Conservation (phyloP, 2,329 filamentous ascomycete genomes). For the Pleoardoris graminearum region DNA sequence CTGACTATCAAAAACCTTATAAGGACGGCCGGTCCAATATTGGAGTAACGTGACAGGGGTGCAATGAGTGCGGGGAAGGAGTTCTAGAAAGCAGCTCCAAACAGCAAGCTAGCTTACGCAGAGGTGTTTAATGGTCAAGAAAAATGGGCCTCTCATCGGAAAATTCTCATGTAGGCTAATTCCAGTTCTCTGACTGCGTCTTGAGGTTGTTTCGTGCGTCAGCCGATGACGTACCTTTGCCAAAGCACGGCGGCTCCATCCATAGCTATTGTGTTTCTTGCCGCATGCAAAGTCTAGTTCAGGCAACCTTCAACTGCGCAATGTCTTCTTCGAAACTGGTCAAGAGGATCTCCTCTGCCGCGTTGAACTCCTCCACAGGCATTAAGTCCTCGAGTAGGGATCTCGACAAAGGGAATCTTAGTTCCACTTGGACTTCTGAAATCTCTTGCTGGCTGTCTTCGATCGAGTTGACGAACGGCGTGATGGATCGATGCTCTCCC, state of each 20-base stretch:
- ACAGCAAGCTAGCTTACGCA: neutral
- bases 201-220: too few species aligned
- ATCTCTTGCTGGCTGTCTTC: neutral
- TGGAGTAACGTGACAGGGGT: constrained; percentile 1
- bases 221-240: too few species aligned
- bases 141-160: too few species aligned
- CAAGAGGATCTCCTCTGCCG: neutral
- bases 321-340: neutral
- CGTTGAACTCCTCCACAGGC: neutral
- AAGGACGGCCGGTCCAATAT: neutral
- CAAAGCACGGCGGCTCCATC: neutral
- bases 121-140: neutral
- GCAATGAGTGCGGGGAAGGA: neutral
- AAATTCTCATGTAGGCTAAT: too few species aligned
- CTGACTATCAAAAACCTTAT: neutral
- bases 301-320: too few species aligned
- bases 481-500: neutral
- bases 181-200: too few species aligned
- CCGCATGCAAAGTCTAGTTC: too few species aligned
- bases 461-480: neutral
- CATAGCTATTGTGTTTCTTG: neutral
- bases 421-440: neutral
- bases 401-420: neutral
- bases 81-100: neutral
- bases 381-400: neutral